A percentile compares a stretch with the other conserved stretches of the same genome.
Conservation (phyloP, 2,329 filamentous ascomycete species). For the Neospermospora avenae region DNA sequence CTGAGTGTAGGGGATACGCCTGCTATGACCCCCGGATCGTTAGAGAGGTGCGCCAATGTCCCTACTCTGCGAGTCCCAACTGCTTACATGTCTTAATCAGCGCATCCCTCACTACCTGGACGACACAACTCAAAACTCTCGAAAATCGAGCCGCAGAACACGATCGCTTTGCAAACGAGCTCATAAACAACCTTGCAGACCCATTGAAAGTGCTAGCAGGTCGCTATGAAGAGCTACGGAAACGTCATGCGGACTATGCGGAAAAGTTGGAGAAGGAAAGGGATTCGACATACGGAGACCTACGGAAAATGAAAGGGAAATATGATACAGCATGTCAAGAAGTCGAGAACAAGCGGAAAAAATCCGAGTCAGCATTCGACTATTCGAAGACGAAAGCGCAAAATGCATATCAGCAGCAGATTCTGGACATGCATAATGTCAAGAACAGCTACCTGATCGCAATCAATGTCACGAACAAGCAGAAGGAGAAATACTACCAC, state of each 20-base stretch:
- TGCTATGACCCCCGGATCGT: slow-evolving; percentile 86
- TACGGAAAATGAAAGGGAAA: slow-evolving; percentile 88
- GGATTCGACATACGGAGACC: slow-evolving; percentile 76
- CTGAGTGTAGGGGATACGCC: slow-evolving; percentile 93
- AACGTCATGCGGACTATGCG: slow-evolving; percentile 85
- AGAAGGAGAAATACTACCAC: slow-evolving; percentile 96
- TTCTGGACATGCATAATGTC: slow-evolving; percentile 92
- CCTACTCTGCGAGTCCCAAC: slow-evolving; percentile 4
- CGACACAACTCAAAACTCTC: slow-evolving; percentile 85
- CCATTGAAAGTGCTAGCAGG: slow-evolving; percentile 71
- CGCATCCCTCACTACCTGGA: slow-evolving; percentile 95
- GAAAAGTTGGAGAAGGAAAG: slow-evolving; percentile 86
- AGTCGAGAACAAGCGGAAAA: slow-evolving; percentile 91
- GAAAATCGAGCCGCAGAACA: slow-evolving; percentile 87
- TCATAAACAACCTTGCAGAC: slow-evolving; percentile 79
- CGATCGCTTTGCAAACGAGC: slow-evolving; percentile 75
- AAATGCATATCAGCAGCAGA: slow-evolving; percentile 85
- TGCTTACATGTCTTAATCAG: slow-evolving; percentile 43
- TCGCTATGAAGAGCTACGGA: slow-evolving; percentile 88
- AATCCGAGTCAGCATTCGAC: slow-evolving; percentile 90
- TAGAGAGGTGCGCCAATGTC: slow-evolving; percentile 65
- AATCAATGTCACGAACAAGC: slow-evolving; percentile 95
- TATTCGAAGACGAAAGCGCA: slow-evolving; percentile 83
- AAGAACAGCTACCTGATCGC: slow-evolving; percentile 98
- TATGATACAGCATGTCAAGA: slow-evolving; percentile 94